Evolutionary conservation across 176 grass and related monocot species (phyloP).

Genomic region (Oryza glumipatula): DNA sequence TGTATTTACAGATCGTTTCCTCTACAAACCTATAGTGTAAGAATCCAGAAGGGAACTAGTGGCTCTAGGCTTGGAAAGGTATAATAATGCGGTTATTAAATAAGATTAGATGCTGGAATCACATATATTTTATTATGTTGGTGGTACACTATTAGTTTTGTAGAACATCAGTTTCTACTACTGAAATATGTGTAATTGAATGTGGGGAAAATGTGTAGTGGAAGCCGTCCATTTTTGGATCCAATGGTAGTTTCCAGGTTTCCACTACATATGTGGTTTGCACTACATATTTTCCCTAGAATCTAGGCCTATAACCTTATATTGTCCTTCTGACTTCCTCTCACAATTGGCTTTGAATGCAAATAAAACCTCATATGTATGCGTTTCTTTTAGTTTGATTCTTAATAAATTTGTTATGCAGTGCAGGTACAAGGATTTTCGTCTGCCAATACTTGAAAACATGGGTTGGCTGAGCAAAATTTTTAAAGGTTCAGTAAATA

Average conservation of each 20-base stretch:
- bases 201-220: not conserved
- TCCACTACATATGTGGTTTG: too few relatives aligned
- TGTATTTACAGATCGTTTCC: not conserved
- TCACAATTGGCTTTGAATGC: not conserved
- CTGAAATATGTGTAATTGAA: not conserved
- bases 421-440: conserved; percentile 42
- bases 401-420: conserved; percentile 5
- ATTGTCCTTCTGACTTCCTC: not conserved
- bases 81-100: not conserved
- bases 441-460: conserved; percentile 14
- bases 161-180: conserved; percentile 1
- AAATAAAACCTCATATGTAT: not conserved
- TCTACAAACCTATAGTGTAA: not conserved
- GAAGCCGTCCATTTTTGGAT: too few relatives aligned
- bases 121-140: not conserved
- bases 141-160: conserved; percentile 2
- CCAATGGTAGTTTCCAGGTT: too few relatives aligned
- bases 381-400: conserved; percentile 29
- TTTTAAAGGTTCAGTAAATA: conserved; percentile 70
- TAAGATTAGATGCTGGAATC: not conserved
- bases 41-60: not conserved
- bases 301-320: not conserved
- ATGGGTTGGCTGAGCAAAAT: conserved; percentile 85
- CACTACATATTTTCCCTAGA: too few relatives aligned
- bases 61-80: not conserved